Evolutionary conservation across 2,329 filamentous ascomycete species (phyloP), one percentile per base, ranked within the genome.

Genomic region (Emmonsiellopsis sp.): DNA sequence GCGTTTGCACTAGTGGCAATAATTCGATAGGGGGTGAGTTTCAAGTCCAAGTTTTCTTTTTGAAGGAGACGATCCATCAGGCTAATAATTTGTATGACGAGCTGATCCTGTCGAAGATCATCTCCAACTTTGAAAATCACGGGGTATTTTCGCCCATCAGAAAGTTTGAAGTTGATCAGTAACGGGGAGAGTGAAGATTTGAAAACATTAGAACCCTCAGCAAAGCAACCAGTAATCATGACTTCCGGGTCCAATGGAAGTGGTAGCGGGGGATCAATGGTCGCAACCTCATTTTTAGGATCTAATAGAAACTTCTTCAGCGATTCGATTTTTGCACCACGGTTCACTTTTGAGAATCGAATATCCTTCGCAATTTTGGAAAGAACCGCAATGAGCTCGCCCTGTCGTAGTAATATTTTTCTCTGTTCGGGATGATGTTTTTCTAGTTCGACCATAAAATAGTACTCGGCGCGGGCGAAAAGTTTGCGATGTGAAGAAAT

Each of bases 51-150:
- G 57, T 98, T 97, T 66, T 98, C 93, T 65, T 97, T 96, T 55
- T 88, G 88, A 4, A 98, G 79, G 1, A 98, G 81, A 55, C 92
- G 88, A 63, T 98, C 93, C 93, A 98, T 98, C 13, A 98, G 79
- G 0, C 89, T 95, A 67, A 98, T 96, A 64, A 97, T 97, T 64
- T 88, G 93, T 52, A 98, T 94, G 37, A 98, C 92, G 2, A 98
- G 81, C 66, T 98, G 93, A 65, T 98, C 93, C 70, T 98, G 93
- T 11, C 93, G 87, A 50, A 98, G 77, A 66, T 98, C 93, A 66
- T 98, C 93, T 37, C 93, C 93, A 1, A 90, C 90, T 70, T 98
- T 98, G 81, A 98, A 98, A 51, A 97, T 86, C 58, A 98, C 87
- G 8, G 92, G 86, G 65, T 97, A 98, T 55, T 85, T 86, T 40